Evolutionary conservation across 495 filamentous ascomycete genomes (phyloP).

Genomic region (Filosporella fistucella): DNA sequence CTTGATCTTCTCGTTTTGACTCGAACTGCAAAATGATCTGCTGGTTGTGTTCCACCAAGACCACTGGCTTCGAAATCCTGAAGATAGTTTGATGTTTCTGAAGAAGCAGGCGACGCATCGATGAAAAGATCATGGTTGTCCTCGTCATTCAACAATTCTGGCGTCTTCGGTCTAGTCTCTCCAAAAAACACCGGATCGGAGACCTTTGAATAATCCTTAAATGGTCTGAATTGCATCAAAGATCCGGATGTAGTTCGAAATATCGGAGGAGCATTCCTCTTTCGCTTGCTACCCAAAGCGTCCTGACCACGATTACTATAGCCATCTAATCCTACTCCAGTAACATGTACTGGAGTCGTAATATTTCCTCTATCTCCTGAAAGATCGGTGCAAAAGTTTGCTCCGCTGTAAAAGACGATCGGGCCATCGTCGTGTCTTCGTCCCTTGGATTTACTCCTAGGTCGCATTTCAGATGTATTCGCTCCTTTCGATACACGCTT

Average conservation of each 20-base stretch:
- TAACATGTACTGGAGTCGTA: slow-evolving; percentile 33
- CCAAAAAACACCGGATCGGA: slow-evolving; percentile 14
- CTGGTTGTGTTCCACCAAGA: slow-evolving; percentile 57
- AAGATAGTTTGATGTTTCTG: slow-evolving; percentile 2
- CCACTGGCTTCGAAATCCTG: slow-evolving; percentile 56
- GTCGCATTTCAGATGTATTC: slow-evolving; percentile 9
- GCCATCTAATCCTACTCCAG: slow-evolving; percentile 28
- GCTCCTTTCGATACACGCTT: not conserved
- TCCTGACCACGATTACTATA: slow-evolving; percentile 16
- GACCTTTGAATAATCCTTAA: slow-evolving; percentile 27
- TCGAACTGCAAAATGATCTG: slow-evolving; percentile 60
- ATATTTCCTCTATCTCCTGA: slow-evolving; percentile 51
- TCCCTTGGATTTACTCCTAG: slow-evolving; percentile 30
- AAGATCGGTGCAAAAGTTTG: slow-evolving; percentile 72
- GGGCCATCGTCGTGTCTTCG: slow-evolving; percentile 53
- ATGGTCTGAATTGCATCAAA: slow-evolving; percentile 35
- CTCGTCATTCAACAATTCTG: slow-evolving; percentile 21
- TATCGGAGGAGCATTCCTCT: not conserved
- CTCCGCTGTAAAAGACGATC: slow-evolving; percentile 75
- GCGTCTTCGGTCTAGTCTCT: slow-evolving; percentile 12
- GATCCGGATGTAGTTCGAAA: slow-evolving; percentile 38
- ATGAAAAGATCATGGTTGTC: slow-evolving; percentile 23
- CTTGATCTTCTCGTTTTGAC: slow-evolving; percentile 47
- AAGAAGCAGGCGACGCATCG: slow-evolving; percentile 27
- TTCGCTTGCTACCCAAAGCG: slow-evolving; percentile 19